These are phyloP conservation scores for Phytophthora ramorum DNA, from an alignment of 352 stramenopile species.

Conservation along the genomic window DNA sequence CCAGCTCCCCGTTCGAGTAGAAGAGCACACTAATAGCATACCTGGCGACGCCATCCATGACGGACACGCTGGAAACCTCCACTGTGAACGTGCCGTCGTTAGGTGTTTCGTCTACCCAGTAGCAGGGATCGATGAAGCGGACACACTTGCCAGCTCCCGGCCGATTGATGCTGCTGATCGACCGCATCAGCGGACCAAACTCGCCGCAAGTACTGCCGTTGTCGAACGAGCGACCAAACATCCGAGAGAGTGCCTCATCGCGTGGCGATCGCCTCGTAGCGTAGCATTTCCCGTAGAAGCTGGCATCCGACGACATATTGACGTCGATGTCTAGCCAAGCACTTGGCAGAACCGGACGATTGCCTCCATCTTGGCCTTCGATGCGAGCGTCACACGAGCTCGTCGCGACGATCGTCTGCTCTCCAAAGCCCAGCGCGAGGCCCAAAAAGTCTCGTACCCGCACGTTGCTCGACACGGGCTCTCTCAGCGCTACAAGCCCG, in stretches of 20 bases:
- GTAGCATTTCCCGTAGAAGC: conserved; percentile 45
- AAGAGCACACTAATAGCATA: conserved; percentile 77
- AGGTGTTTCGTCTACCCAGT: conserved; percentile 56
- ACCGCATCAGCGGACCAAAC: conserved; percentile 21
- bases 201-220: conserved; percentile 26
- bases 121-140: conserved; percentile 59
- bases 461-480: conserved; percentile 70
- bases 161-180: conserved; percentile 20
- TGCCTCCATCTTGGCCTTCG: conserved; percentile 51
- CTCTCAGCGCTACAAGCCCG: conserved; percentile 56
- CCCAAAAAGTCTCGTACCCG: conserved; percentile 76
- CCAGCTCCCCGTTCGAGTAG: conserved; percentile 44
- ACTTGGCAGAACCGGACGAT: conserved; percentile 55
- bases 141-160: conserved; percentile 52
- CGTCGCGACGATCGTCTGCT: conserved; percentile 63
- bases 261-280: conserved; percentile 26
- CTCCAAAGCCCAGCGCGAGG: conserved; percentile 55
- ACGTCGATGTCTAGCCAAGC: conserved; percentile 66
- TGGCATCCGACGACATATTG: conserved; percentile 34
- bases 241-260: conserved; percentile 27
- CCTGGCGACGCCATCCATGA: conserved; percentile 52
- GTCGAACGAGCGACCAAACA: conserved; percentile 38
- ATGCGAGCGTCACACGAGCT: conserved; percentile 80
- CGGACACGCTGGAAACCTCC: conserved; percentile 65
- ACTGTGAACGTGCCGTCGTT: conserved; percentile 71